Evolutionary conservation across 2,329 filamentous ascomycete species (phyloP).

Genomic region (Pseudopyrenochaeta lycopersici): DNA sequence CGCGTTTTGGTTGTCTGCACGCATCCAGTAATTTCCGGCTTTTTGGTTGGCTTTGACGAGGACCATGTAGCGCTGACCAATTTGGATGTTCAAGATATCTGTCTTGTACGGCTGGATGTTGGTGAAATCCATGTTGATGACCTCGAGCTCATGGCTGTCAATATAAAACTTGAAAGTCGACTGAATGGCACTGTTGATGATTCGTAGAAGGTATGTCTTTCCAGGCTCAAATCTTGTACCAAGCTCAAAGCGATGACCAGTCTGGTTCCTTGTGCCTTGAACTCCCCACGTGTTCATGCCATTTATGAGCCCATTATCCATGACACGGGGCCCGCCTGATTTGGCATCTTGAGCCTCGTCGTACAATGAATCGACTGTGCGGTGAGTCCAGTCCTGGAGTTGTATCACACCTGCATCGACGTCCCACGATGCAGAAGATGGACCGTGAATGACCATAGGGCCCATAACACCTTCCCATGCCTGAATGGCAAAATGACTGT

Average conservation of each 20-base stretch:
- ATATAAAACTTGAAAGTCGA: constrained; percentile 55
- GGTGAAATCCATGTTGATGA: constrained; percentile 49
- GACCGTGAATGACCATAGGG: constrained; percentile 50
- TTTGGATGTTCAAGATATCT: not conserved
- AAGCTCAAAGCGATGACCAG: constrained; percentile 37
- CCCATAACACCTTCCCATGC: constrained; percentile 52
- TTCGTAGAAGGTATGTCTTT: constrained; percentile 68
- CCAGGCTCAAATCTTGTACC: constrained; percentile 55
- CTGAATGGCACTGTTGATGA: constrained; percentile 65
- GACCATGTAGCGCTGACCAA: not conserved
- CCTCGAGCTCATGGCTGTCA: constrained; percentile 50
- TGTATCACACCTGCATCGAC: constrained; percentile 49
- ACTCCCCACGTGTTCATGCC: constrained; percentile 49
- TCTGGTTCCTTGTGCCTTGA: constrained; percentile 20
- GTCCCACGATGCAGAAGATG: constrained; percentile 47
- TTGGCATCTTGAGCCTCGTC: constrained; percentile 20
- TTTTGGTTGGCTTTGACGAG: not conserved
- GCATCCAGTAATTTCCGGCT: not conserved
- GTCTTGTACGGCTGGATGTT: not conserved
- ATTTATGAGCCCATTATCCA: constrained; percentile 54
- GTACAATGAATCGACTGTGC: constrained; percentile 41
- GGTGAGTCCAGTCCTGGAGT: constrained; percentile 52
- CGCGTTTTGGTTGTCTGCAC: not conserved
- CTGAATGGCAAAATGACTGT: constrained; percentile 65
- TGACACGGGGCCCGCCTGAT: not conserved